phyloP scores from a whole-genome alignment of 2,329 filamentous ascomycete genomes.

The Cladosporium velox region DNA sequence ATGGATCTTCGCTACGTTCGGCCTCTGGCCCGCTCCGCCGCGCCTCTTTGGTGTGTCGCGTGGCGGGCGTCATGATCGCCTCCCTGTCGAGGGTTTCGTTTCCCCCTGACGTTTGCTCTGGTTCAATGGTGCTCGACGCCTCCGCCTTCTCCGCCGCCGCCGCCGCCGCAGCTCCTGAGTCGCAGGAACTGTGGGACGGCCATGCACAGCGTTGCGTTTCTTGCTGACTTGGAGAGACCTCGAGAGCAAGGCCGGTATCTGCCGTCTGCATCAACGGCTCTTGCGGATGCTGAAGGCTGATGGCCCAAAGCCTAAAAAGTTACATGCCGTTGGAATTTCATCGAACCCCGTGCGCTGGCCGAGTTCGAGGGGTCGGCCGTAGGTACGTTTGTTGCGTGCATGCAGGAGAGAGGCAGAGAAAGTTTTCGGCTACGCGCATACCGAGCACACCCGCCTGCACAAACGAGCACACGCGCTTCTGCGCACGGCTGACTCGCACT shows the following conservation, averaged over 20 bases:
- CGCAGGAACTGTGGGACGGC: background rate
- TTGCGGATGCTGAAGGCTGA: background rate
- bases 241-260: background rate
- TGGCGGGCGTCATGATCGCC: conserved; percentile 11
- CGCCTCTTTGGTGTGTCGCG: conserved; percentile 14
- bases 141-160: background rate
- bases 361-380: conserved; percentile 5
- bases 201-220: background rate
- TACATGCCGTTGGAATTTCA: background rate
- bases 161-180: background rate
- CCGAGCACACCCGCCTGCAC: conserved; percentile 12
- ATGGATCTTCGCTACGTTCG: conserved; percentile 13
- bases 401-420: conserved; percentile 1
- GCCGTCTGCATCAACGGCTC: conserved; percentile 9
- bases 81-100: background rate
- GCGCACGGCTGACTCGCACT: conserved; percentile 17
- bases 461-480: background rate
- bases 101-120: background rate
- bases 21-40: conserved; percentile 16
- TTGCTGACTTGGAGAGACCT: background rate
- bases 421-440: conserved; percentile 11
- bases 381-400: background rate
- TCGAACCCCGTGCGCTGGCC: conserved; percentile 3
- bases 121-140: background rate
- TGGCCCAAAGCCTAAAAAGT: conserved; percentile 5